phyloP scores from a whole-genome alignment of 2,329 filamentous ascomycete species.

The Beauveria sp. region DNA sequence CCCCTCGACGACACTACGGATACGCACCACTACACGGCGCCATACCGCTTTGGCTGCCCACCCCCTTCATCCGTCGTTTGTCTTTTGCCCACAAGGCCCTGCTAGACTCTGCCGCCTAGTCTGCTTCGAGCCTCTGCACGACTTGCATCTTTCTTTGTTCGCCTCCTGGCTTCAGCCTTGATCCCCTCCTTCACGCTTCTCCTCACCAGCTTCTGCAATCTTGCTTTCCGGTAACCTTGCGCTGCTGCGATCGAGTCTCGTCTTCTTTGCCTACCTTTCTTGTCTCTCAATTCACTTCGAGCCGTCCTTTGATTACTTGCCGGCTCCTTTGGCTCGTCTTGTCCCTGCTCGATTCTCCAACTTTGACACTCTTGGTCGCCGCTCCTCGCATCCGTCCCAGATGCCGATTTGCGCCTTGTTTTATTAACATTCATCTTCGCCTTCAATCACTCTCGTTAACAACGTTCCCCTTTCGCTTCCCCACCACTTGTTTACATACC shows the following conservation, averaged over 20 bases:
- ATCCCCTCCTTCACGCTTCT: conserved; percentile 9
- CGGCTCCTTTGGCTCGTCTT: background rate
- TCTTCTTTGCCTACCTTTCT: background rate
- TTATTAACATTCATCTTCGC: background rate
- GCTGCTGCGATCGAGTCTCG: conserved; percentile 9
- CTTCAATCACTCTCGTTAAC: conserved; percentile 11
- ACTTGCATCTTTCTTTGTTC: conserved; percentile 6
- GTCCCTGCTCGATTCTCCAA: background rate
- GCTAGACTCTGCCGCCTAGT: conserved; percentile 2
- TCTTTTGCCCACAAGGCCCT: background rate
- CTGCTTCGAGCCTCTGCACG: conserved; percentile 9
- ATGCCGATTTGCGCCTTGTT: conserved; percentile 6
- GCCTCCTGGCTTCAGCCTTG: conserved; percentile 6
- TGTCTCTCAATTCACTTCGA: background rate
- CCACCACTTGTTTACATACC: background rate
- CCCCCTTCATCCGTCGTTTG: conserved; percentile 3
- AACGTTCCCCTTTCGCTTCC: conserved; percentile 1
- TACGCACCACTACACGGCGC: conserved; percentile 1
- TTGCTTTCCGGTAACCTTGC: conserved; percentile 1
- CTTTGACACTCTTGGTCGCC: background rate
- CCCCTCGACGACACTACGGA: conserved; percentile 1
- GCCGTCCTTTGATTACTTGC: background rate
- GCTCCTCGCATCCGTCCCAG: background rate
- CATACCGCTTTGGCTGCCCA: background rate
- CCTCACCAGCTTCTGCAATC: conserved; percentile 8